A percentile compares a stretch with the other conserved stretches of the same genome.
Conservation (phyloP, 306 rosid species). For the Cicer chorassanicum region DNA sequence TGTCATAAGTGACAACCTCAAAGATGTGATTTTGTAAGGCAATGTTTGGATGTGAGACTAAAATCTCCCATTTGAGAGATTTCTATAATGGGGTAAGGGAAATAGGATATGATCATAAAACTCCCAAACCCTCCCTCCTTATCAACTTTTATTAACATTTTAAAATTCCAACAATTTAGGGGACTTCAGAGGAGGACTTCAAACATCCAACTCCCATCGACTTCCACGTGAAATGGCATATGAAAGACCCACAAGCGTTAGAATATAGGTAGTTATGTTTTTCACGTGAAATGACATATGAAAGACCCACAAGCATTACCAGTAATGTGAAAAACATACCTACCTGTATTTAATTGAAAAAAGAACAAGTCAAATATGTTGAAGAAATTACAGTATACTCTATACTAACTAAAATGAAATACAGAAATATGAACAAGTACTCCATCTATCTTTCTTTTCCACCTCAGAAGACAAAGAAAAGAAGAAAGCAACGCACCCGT, state of each 20-base stretch:
- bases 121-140: background rate
- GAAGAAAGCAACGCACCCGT: constrained; percentile 68
- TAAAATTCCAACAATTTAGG: constrained; percentile 11
- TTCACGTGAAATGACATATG: background rate
- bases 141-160: background rate
- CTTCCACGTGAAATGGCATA: background rate
- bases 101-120: background rate
- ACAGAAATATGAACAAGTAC: constrained; percentile 1
- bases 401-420: constrained; percentile 21
- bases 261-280: no score
- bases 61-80: background rate
- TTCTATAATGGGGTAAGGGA: background rate
- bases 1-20: background rate
- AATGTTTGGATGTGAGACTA: background rate
- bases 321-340: background rate
- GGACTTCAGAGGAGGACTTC: background rate
- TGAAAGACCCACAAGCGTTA: constrained; percentile 10
- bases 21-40: constrained; percentile 1
- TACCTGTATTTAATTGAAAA: background rate
- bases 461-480: constrained; percentile 10
- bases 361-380: constrained; percentile 2
- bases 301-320: constrained; percentile 12
- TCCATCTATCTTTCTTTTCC: background rate
- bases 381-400: background rate
- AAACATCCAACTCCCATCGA: background rate